Conservation (phyloP, 495 filamentous ascomycete genomes). For the Hyaloscypha variabilis region DNA sequence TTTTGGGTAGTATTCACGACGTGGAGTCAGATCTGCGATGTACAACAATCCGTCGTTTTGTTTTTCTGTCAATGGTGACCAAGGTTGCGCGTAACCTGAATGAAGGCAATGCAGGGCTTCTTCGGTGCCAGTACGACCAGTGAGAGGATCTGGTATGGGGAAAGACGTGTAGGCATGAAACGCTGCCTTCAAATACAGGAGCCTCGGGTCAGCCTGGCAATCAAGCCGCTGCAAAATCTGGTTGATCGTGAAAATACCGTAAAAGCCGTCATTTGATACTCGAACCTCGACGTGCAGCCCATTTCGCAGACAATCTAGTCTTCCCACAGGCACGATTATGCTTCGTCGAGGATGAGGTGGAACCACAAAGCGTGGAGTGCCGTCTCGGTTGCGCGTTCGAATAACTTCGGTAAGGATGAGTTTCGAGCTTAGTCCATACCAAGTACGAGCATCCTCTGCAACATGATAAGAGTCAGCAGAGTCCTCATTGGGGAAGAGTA, state of each 20-base stretch:
- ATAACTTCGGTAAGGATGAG: constrained; percentile 44
- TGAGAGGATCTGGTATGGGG: constrained; percentile 58
- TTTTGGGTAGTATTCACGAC: constrained; percentile 57
- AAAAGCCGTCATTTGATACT: constrained; percentile 13
- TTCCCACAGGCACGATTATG: constrained; percentile 24
- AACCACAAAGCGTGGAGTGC: too few relatives aligned
- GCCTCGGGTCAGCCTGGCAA: constrained; percentile 45
- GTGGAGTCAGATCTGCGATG: constrained; percentile 51
- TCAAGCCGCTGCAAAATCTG: constrained; percentile 46
- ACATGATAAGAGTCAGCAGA: too few relatives aligned
- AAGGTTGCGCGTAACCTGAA: constrained; percentile 51
- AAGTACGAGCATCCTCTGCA: constrained; percentile 45
- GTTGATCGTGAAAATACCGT: constrained; percentile 49
- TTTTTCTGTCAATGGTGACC: constrained; percentile 31
- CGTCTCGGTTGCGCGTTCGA: neutral
- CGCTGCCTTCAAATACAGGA: constrained; percentile 54
- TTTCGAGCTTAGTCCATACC: constrained; percentile 51
- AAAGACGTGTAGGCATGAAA: constrained; percentile 64
- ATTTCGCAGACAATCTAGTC: neutral
- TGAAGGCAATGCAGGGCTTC: constrained; percentile 54
- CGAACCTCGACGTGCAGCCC: constrained; percentile 7
- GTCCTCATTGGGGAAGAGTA: too few relatives aligned
- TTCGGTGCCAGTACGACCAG: constrained; percentile 60
- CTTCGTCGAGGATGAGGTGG: constrained; percentile 4
- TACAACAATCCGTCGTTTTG: constrained; percentile 32